phyloP scores from a whole-genome alignment of 164 flowering plant genomes.

The Cinnamomum micranthum region DNA sequence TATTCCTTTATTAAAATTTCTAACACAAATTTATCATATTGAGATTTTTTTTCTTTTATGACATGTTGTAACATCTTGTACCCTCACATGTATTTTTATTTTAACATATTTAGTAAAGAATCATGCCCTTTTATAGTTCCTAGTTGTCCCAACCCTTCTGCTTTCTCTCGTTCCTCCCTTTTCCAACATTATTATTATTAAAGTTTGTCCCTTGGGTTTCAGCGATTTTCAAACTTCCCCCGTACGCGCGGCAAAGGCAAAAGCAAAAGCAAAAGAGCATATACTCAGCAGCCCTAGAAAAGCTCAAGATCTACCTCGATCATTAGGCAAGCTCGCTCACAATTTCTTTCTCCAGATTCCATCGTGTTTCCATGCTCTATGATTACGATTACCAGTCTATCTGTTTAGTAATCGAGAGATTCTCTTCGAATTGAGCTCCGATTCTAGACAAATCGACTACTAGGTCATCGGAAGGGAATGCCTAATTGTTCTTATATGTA shows the following conservation, averaged over 20 bases:
- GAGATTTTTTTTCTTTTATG: no score
- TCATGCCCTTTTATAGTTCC: no score
- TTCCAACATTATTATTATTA: no score
- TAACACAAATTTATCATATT: no score
- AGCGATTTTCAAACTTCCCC: slow-evolving; percentile 60
- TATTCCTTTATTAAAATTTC: no score
- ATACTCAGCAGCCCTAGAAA: background rate
- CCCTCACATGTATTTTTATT: no score
- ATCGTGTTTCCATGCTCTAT: background rate
- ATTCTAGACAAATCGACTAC: background rate
- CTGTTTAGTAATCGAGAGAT: background rate
- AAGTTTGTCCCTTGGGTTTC: slow-evolving; percentile 38
- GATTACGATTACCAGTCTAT: background rate
- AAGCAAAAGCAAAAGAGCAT: slow-evolving; percentile 23
- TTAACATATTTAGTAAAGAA: no score
- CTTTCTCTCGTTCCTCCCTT: no score
- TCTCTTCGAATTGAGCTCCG: background rate
- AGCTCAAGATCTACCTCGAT: background rate
- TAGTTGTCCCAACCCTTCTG: no score
- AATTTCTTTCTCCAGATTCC: background rate
- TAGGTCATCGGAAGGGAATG: no score
- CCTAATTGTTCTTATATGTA: no score
- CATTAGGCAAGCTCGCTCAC: background rate
- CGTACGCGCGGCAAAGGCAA: slow-evolving; percentile 41
- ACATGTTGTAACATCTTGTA: no score